These are phyloP conservation scores for Trichoderma koningiopsis DNA, from an alignment of 2,329 filamentous ascomycete species.

Conservation along the genomic window DNA sequence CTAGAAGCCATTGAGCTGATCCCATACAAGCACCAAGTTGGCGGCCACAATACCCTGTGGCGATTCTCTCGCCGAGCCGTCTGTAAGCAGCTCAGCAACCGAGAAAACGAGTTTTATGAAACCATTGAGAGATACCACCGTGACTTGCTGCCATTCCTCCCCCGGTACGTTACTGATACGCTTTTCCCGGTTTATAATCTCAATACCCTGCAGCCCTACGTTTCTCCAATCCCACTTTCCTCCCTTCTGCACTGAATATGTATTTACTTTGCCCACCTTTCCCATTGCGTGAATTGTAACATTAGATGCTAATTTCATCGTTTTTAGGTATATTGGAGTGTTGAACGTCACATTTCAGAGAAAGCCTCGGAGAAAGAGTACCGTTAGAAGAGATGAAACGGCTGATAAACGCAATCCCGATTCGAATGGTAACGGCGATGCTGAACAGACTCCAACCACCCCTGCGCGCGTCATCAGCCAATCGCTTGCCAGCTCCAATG, in stretches of 20 bases:
- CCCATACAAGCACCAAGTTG: slow-evolving; percentile 96
- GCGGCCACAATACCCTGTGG: slow-evolving; percentile 94
- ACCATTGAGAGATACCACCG: slow-evolving; percentile 90
- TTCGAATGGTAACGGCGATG: slow-evolving; percentile 26
- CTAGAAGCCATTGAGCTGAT: slow-evolving; percentile 93
- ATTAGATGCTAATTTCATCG: background rate
- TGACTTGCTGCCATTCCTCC: slow-evolving; percentile 85
- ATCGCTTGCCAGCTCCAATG: slow-evolving; percentile 66
- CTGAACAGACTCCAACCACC: slow-evolving; percentile 28
- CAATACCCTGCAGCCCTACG: background rate
- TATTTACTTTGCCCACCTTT: background rate
- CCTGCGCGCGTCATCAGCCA: slow-evolving; percentile 62
- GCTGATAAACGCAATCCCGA: slow-evolving; percentile 36
- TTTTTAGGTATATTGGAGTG: slow-evolving; percentile 85
- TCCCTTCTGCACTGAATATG: background rate
- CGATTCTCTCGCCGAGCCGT: slow-evolving; percentile 93
- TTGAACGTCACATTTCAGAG: slow-evolving; percentile 95
- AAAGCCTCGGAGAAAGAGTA: slow-evolving; percentile 66
- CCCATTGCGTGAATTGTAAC: background rate
- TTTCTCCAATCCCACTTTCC: background rate
- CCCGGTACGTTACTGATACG: slow-evolving; percentile 61
- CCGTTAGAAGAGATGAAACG: slow-evolving; percentile 53
- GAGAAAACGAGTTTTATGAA: slow-evolving; percentile 98
- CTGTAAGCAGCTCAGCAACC: slow-evolving; percentile 96
- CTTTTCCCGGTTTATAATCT: background rate